Evolutionary conservation across 768 basidiomycete genomes (phyloP).

Genomic region (Auricularia heimuer): DNA sequence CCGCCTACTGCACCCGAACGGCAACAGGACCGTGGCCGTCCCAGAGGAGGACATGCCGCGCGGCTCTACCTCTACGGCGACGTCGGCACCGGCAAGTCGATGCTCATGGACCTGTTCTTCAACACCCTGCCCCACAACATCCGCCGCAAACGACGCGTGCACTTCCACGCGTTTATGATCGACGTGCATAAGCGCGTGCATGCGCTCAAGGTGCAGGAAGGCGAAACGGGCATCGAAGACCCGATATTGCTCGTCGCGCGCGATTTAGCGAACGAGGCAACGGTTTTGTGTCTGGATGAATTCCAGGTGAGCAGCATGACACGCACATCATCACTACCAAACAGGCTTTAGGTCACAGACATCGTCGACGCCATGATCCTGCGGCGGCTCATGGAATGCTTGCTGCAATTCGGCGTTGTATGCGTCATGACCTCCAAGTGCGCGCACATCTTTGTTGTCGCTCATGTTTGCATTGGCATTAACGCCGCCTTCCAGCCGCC

Average conservation of each 20-base stretch:
- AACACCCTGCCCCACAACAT: constrained; percentile 62
- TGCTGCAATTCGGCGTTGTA: constrained; percentile 82
- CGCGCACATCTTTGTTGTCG: constrained; percentile 20
- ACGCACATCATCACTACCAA: neutral
- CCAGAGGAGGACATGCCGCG: constrained; percentile 56
- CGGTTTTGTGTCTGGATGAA: constrained; percentile 92
- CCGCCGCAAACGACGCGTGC: constrained; percentile 74
- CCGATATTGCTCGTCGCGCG: constrained; percentile 80
- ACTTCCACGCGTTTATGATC: constrained; percentile 99
- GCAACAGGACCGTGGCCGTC: constrained; percentile 12
- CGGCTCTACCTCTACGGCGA: constrained; percentile 90
- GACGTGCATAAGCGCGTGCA: constrained; percentile 94
- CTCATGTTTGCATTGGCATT: neutral
- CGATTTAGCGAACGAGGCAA: constrained; percentile 75
- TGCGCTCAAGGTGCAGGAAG: constrained; percentile 63
- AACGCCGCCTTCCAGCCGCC: constrained; percentile 52
- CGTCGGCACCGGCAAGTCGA: constrained; percentile 95
- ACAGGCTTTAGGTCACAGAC: constrained; percentile 67
- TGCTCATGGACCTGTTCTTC: constrained; percentile 99
- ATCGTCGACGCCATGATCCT: constrained; percentile 99
- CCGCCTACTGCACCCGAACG: constrained; percentile 5
- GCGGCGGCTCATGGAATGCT: constrained; percentile 73
- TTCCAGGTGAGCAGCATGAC: constrained; percentile 62
- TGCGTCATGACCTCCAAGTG: constrained; percentile 97
- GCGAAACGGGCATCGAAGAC: constrained; percentile 54